Evolutionary conservation across 2,329 filamentous ascomycete genomes (phyloP).

Genomic region (Aspergillus sp.): DNA sequence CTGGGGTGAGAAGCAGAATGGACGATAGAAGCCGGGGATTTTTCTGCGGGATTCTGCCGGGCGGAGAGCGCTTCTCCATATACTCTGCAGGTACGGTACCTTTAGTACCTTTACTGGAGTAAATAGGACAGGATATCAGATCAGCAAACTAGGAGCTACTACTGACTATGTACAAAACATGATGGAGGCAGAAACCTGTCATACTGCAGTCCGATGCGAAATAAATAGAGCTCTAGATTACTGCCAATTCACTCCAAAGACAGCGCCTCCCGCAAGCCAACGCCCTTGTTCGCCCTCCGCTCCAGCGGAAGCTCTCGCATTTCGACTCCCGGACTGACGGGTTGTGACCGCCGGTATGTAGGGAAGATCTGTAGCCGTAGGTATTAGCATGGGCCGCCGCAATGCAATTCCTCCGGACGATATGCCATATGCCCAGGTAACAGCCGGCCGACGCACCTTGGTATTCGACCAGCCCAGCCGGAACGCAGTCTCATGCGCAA

Average conservation of each 20-base stretch:
- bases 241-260: conserved; percentile 50
- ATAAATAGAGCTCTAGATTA: conserved; percentile 4
- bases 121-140: too few species aligned
- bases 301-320: conserved; percentile 57
- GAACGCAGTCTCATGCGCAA: conserved; percentile 92
- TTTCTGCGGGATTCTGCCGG: not conserved
- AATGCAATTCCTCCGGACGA: too few species aligned
- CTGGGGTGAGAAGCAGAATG: conserved; percentile 5
- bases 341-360: conserved; percentile 51
- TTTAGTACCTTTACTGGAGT: not conserved
- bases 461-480: conserved; percentile 87
- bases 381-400: not conserved
- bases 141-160: too few species aligned
- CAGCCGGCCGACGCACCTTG: conserved; percentile 62
- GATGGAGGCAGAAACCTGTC: too few species aligned
- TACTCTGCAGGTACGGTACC: not conserved
- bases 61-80: not conserved
- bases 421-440: too few species aligned
- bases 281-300: conserved; percentile 39
- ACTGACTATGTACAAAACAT: not conserved
- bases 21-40: conserved; percentile 1
- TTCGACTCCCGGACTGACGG: conserved; percentile 76
- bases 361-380: conserved; percentile 45
- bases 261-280: conserved; percentile 56
- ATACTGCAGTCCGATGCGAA: too few species aligned